A percentile compares a stretch with the other conserved stretches of the same genome.
phyloP scores from a whole-genome alignment of 768 basidiomycete genomes.

The Russula griseocarnosa region DNA sequence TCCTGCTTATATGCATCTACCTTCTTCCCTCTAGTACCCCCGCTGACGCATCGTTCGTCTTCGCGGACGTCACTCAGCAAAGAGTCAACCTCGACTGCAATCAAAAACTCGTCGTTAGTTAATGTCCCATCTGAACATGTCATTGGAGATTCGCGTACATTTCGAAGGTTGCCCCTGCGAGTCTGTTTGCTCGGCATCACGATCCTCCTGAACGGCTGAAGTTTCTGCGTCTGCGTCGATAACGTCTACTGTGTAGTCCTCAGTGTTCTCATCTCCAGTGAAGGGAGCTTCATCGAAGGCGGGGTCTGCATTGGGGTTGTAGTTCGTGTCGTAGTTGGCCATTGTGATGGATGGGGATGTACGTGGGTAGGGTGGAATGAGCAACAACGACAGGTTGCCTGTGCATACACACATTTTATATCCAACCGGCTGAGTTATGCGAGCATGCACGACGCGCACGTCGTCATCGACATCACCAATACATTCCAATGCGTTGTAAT shows the following conservation, averaged over 20 bases:
- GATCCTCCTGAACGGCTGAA: constrained; percentile 13
- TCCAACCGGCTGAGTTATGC: not conserved
- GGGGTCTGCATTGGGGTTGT: constrained; percentile 16
- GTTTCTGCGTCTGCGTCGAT: constrained; percentile 4
- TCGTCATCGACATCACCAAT: constrained; percentile 2
- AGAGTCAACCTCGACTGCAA: constrained; percentile 7
- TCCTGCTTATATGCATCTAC: constrained; percentile 21
- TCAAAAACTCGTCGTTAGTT: not conserved
- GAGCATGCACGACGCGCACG: not conserved
- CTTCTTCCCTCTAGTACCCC: constrained; percentile 4
- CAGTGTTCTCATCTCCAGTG: not conserved
- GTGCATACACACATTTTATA: constrained; percentile 3
- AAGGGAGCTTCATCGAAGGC: constrained; percentile 12
- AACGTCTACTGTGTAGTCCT: not conserved
- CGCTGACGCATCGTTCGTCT: constrained; percentile 17
- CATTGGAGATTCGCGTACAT: constrained; percentile 3
- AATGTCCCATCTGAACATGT: not conserved
- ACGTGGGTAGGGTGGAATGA: not conserved
- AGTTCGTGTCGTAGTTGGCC: constrained; percentile 16
- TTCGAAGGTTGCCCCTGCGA: constrained; percentile 12
- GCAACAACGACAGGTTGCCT: not conserved
- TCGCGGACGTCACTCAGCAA: constrained; percentile 8
- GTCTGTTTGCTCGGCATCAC: constrained; percentile 5
- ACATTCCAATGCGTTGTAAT: not conserved
- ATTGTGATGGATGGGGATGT: constrained; percentile 2